Conservation (phyloP, 2,329 filamentous ascomycete genomes). For the Arthrobotrys iridis region DNA sequence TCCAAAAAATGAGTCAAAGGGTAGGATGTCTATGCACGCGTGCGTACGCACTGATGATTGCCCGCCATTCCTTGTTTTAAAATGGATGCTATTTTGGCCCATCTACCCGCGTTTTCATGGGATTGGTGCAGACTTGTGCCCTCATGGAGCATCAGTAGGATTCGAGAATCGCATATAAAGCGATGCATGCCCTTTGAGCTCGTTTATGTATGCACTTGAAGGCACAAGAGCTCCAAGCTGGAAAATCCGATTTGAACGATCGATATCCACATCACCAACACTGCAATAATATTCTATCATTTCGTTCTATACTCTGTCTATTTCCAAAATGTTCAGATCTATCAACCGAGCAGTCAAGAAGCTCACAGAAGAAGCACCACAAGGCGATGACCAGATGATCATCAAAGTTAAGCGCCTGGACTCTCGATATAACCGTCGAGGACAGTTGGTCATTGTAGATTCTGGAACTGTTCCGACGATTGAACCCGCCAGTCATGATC, state of each 20-base stretch:
- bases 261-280: neutral
- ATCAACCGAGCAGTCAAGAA: conserved; percentile 51
- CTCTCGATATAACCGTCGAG: conserved; percentile 42
- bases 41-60: neutral
- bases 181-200: neutral
- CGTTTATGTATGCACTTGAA: neutral
- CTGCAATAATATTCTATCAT: neutral
- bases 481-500: conserved; percentile 35
- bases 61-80: conserved; percentile 15
- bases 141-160: too few species aligned
- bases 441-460: conserved; percentile 43
- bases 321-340: conserved; percentile 47
- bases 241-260: neutral
- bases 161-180: conserved; percentile 30
- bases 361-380: conserved; percentile 53
- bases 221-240: neutral
- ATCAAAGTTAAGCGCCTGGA: conserved; percentile 54
- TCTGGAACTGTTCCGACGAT: conserved; percentile 46
- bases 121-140: neutral
- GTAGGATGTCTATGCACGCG: conserved; percentile 5
- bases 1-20: conserved; percentile 31
- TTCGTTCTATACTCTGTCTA: neutral
- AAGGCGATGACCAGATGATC: conserved; percentile 53
- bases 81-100: conserved; percentile 22
- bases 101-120: conserved; percentile 29